A percentile compares a stretch with the other conserved stretches of the same genome.
Evolutionary conservation across 371 early-diverging fungal genomes (phyloP).

Genomic region (Conidiobolus incongruus): DNA sequence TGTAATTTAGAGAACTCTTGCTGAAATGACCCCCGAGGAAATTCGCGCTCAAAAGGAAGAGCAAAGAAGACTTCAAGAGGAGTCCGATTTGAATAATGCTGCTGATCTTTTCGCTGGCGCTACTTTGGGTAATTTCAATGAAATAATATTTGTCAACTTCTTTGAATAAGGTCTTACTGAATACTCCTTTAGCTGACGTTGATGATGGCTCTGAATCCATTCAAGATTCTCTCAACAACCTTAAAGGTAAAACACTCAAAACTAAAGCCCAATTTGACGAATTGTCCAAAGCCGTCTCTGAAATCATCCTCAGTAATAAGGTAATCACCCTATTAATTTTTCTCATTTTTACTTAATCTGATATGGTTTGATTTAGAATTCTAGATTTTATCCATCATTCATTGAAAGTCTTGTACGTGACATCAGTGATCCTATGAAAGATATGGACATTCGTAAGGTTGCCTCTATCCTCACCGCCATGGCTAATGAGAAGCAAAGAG

Average conservation of each 20-base stretch:
- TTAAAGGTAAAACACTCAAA: conserved; percentile 25
- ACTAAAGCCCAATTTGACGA: conserved; percentile 64
- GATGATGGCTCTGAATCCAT: too few species aligned
- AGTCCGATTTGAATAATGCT: conserved; percentile 65
- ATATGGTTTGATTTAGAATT: conserved; percentile 8
- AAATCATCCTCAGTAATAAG: conserved; percentile 40
- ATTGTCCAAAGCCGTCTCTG: conserved; percentile 39
- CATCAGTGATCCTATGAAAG: conserved; percentile 47
- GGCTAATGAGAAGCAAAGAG: conserved; percentile 78
- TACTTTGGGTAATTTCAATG: conserved; percentile 19
- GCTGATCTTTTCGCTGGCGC: conserved; percentile 60
- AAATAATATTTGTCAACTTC: conserved; percentile 12
- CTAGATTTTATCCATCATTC: conserved; percentile 29
- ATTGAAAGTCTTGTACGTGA: conserved; percentile 60
- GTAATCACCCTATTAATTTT: conserved; percentile 19
- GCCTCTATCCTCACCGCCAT: conserved; percentile 50
- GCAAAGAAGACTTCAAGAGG: conserved; percentile 32
- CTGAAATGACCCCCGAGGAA: conserved; percentile 10
- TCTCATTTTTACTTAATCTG: not conserved
- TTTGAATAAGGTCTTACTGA: conserved; percentile 30
- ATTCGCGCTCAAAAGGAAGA: conserved; percentile 5
- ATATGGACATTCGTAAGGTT: conserved; percentile 58
- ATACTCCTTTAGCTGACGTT: too few species aligned
- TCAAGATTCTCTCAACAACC: too few species aligned
- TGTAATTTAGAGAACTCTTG: conserved; percentile 6